Conservation (phyloP, 2,329 filamentous ascomycete species). For the Alternaria postmessia region DNA sequence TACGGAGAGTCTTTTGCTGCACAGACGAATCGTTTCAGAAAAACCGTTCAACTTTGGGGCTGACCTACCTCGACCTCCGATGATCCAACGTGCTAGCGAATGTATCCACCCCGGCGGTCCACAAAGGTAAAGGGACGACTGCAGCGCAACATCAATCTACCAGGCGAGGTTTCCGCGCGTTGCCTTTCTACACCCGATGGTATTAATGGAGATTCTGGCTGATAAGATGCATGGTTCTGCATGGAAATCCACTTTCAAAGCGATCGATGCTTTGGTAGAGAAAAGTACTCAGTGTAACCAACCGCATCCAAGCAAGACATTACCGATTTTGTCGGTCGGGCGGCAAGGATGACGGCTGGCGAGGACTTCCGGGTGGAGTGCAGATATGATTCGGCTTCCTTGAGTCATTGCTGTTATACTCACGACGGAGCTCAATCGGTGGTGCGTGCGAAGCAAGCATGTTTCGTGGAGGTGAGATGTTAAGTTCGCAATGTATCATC, state of each 20-base stretch:
- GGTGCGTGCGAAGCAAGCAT: background rate
- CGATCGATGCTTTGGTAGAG: constrained; percentile 48
- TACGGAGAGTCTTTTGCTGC: no score
- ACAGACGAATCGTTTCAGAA: no score
- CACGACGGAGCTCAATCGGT: background rate
- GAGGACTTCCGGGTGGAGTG: constrained; percentile 61
- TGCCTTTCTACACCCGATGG: no score
- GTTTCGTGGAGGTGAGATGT: fast-evolving
- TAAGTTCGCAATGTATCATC: background rate
- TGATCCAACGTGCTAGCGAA: no score
- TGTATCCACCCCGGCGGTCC: no score
- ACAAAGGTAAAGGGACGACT: no score
- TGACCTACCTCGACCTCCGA: no score
- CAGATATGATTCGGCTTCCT: constrained; percentile 7
- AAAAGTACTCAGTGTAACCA: constrained; percentile 60
- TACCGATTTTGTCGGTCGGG: constrained; percentile 46
- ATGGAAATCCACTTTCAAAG: constrained; percentile 62
- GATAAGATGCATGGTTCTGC: constrained; percentile 67
- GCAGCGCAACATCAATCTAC: no score
- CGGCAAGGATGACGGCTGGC: constrained; percentile 56
- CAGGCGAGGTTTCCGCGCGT: no score
- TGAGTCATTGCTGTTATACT: background rate
- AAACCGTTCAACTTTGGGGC: no score
- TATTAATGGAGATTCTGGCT: no score
- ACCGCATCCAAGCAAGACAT: constrained; percentile 64